Evolutionary conservation across 306 rosid genomes (phyloP).

Genomic region (Vigna nakashimae): DNA sequence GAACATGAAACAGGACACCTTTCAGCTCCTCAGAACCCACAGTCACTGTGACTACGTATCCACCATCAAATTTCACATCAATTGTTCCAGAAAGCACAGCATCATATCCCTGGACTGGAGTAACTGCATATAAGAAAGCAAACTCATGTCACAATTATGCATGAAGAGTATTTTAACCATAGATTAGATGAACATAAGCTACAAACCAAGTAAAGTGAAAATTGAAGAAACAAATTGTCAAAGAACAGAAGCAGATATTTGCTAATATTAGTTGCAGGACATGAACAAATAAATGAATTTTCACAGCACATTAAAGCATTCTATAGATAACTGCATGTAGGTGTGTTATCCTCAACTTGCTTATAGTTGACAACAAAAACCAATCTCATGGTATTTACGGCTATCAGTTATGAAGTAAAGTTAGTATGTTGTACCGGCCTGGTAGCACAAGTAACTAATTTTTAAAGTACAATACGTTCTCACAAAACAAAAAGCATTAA

Average conservation of each 20-base stretch:
- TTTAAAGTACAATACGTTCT: not conserved
- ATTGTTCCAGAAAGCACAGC: constrained; percentile 63
- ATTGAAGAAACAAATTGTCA: constrained; percentile 12
- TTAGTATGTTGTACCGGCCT: not conserved
- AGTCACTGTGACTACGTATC: constrained; percentile 66
- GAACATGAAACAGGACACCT: constrained; percentile 77
- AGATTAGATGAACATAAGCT: constrained; percentile 30
- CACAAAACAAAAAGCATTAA: constrained; percentile 2
- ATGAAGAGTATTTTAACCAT: constrained; percentile 23
- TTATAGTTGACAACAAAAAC: constrained; percentile 7
- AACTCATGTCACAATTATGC: constrained; percentile 33
- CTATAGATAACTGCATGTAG: not conserved
- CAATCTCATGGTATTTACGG: not conserved
- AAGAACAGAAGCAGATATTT: constrained; percentile 33
- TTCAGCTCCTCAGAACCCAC: constrained; percentile 68
- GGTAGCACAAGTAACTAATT: not conserved
- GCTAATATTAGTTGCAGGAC: not conserved
- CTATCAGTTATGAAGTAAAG: not conserved
- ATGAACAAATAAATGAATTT: not conserved
- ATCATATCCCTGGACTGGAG: constrained; percentile 54
- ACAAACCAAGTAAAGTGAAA: not conserved
- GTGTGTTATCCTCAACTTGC: constrained; percentile 5
- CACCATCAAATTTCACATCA: constrained; percentile 75
- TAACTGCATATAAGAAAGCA: constrained; percentile 52
- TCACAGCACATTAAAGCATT: not conserved